Percentiles rank a stretch among this genome's conserved stretches.
phyloP scores from a whole-genome alignment of 495 filamentous ascomycete genomes.

The Neurospora pannonica region DNA sequence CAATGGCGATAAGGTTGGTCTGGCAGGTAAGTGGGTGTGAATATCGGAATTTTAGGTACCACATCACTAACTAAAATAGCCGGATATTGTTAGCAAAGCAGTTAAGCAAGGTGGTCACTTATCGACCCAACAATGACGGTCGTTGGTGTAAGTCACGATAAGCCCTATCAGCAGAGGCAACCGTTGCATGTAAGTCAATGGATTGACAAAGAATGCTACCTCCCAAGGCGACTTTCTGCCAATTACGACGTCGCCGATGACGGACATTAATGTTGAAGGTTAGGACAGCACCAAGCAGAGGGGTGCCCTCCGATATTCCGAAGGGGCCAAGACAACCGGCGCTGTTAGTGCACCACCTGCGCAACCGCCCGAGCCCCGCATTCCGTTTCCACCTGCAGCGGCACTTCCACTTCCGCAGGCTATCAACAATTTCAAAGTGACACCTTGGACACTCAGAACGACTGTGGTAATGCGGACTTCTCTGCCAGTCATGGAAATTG shows the following conservation, averaged over 20 bases:
- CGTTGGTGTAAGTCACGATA: not conserved
- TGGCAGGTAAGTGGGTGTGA: not conserved
- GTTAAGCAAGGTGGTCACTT: not conserved
- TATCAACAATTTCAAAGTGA: not conserved
- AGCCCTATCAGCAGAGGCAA: not conserved
- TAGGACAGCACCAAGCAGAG: not conserved
- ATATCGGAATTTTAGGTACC: not conserved
- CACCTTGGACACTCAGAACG: not conserved
- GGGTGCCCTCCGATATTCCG: not conserved
- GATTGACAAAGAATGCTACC: not conserved
- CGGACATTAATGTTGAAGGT: not conserved
- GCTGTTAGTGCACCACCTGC: not conserved
- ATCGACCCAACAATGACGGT: not conserved
- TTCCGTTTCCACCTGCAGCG: not conserved
- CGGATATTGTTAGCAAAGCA: accelerated
- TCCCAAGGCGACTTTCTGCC: not conserved
- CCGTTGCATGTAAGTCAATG: not conserved
- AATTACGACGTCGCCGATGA: not conserved
- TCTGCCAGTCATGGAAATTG: not conserved
- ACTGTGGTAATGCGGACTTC: not conserved
- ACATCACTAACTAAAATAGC: not conserved
- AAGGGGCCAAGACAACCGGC: not conserved
- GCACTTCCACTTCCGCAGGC: not conserved
- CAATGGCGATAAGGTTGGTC: not conserved
- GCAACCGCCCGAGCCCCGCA: not conserved